phyloP scores from a whole-genome alignment of 139 green algal genomes.

The Chlamydomonas sphaeroides region DNA sequence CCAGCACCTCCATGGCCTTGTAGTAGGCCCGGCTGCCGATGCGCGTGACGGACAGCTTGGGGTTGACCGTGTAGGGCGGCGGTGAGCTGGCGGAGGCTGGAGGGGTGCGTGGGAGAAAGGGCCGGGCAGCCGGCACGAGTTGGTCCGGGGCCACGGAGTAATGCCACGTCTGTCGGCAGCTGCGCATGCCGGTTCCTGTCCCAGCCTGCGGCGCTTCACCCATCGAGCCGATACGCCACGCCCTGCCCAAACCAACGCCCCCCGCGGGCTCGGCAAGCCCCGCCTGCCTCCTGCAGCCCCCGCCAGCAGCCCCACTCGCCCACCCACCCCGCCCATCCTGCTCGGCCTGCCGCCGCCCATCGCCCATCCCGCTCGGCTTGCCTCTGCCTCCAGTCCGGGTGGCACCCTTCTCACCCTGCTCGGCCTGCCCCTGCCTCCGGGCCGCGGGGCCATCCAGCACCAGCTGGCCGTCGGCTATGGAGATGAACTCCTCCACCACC shows the following conservation, averaged over 20 bases:
- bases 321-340: no score
- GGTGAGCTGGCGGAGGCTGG: not conserved
- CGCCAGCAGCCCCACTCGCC: no score
- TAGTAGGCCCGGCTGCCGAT: conserved; percentile 80
- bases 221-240: no score
- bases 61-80: conserved; percentile 58
- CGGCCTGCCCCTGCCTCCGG: not conserved
- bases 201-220: no score
- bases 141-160: no score
- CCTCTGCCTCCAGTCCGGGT: not conserved
- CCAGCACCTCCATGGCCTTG: conserved; percentile 71
- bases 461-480: conserved; percentile 89
- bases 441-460: conserved; percentile 25
- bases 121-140: no score
- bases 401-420: not conserved
- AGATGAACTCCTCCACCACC: conserved; percentile 95
- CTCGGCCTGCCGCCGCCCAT: no score
- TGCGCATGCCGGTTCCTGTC: no score
- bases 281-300: no score
- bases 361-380: not conserved
- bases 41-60: conserved; percentile 74
- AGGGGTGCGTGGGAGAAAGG: not conserved
- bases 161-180: no score
- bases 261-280: no score
- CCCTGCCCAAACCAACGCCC: no score